phyloP scores from a whole-genome alignment of 805 yeast species.

The Candida maesae region DNA sequence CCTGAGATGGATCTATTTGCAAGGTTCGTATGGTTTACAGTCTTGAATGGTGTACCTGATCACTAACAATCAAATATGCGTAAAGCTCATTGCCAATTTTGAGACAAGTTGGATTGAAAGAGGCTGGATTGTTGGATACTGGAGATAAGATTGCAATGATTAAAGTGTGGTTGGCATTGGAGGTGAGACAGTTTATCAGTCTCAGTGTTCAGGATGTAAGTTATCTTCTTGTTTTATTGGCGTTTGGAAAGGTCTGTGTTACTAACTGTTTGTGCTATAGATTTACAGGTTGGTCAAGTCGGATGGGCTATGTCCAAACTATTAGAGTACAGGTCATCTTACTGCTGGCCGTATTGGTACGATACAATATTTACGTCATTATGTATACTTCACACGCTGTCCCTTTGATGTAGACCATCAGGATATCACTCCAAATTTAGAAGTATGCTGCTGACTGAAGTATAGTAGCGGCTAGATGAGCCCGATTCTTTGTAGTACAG shows the following conservation, averaged over 20 bases:
- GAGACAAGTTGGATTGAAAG: slow-evolving; percentile 74
- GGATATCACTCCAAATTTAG: too few species aligned
- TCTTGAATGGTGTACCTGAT: slow-evolving; percentile 33
- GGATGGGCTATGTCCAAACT: slow-evolving; percentile 65
- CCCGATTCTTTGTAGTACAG: too few species aligned
- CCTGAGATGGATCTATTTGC: slow-evolving; percentile 93
- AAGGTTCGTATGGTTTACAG: slow-evolving; percentile 69
- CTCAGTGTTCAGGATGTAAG: slow-evolving; percentile 79
- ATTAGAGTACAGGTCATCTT: too few species aligned
- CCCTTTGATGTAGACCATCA: too few species aligned
- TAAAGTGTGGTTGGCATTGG: slow-evolving; percentile 87
- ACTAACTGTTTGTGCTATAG: slow-evolving; percentile 27
- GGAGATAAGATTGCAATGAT: slow-evolving; percentile 73
- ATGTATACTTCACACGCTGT: too few species aligned
- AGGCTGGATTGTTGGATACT: slow-evolving; percentile 55
- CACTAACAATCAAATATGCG: slow-evolving; percentile 19
- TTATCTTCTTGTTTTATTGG: slow-evolving; percentile 16
- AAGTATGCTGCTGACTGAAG: too few species aligned
- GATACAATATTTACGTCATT: too few species aligned
- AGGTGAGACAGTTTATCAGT: slow-evolving; percentile 79
- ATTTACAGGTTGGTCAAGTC: slow-evolving; percentile 53
- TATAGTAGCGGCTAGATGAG: too few species aligned
- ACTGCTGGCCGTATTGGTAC: too few species aligned
- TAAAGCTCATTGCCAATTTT: slow-evolving; percentile 32
- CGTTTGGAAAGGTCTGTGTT: not conserved